These are phyloP conservation scores for Epichloe sylvatica DNA, from an alignment of 2,329 filamentous ascomycete species.

Conservation along the genomic window DNA sequence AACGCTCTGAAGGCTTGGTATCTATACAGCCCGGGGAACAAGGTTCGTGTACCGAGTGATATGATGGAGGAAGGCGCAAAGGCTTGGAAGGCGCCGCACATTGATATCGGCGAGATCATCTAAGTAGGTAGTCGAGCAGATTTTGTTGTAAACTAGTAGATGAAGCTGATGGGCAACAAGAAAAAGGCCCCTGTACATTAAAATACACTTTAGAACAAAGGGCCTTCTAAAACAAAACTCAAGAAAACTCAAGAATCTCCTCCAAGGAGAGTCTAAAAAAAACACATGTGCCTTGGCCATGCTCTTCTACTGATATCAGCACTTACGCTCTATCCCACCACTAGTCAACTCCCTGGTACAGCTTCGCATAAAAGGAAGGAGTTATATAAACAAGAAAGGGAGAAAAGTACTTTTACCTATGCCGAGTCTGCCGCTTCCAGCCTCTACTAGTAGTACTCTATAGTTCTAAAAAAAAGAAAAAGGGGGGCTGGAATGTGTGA, in stretches of 20 bases:
- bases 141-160: slow-evolving; percentile 1
- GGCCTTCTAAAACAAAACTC: background rate
- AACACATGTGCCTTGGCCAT: background rate
- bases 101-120: slow-evolving; percentile 60
- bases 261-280: background rate
- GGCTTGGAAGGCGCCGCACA: slow-evolving; percentile 52
- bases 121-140: slow-evolving; percentile 12
- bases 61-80: slow-evolving; percentile 47
- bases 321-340: background rate
- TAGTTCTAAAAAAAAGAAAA: background rate
- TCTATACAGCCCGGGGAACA: slow-evolving; percentile 66
- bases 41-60: slow-evolving; percentile 54
- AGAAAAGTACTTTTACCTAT: too few species aligned
- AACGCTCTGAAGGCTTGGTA: slow-evolving; percentile 90
- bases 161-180: background rate
- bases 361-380: background rate
- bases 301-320: background rate
- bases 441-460: too few species aligned
- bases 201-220: slow-evolving; percentile 25
- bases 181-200: slow-evolving; percentile 21
- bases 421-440: too few species aligned
- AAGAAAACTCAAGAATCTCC: too few species aligned
- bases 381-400: too few species aligned
- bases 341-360: background rate
- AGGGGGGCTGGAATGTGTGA: background rate